A percentile compares a stretch with the other conserved stretches of the same genome.
phyloP scores from a whole-genome alignment of 768 basidiomycete genomes.

The Gymnopilus junonius region DNA sequence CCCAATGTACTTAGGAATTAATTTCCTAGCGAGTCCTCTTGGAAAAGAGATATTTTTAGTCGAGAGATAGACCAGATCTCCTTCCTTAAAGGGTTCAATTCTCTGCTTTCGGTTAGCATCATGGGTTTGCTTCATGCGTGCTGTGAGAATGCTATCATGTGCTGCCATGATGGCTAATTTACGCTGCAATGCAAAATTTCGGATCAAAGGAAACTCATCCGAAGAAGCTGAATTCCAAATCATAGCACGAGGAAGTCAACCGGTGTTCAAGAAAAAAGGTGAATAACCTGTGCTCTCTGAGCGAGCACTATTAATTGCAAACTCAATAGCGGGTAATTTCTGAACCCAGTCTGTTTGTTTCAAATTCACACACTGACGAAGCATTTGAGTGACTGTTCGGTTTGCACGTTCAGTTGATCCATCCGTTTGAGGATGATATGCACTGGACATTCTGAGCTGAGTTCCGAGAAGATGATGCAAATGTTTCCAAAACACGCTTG shows the following conservation, averaged over 20 bases:
- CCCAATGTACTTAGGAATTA: conserved; percentile 21
- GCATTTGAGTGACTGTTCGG: conserved; percentile 33
- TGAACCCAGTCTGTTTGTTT: conserved; percentile 28
- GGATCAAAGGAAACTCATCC: too few species aligned
- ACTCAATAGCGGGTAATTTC: background rate
- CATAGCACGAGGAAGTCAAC: too few species aligned
- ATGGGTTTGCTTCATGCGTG: too few species aligned
- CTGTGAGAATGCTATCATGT: too few species aligned
- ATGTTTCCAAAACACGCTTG: conserved; percentile 43
- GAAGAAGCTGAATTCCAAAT: too few species aligned
- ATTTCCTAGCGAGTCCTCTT: conserved; percentile 19
- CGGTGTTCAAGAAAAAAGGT: too few species aligned
- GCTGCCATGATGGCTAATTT: too few species aligned
- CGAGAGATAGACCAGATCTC: conserved; percentile 16
- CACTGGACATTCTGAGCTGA: background rate
- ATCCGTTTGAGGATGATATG: conserved; percentile 49
- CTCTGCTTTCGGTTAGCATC: conserved; percentile 27
- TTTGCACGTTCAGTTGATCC: conserved; percentile 42
- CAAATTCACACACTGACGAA: conserved; percentile 25
- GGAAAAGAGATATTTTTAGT: too few species aligned
- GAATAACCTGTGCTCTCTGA: conserved; percentile 19
- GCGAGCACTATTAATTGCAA: conserved; percentile 16
- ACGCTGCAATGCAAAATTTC: too few species aligned
- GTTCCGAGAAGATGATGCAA: conserved; percentile 26
- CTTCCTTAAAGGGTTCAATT: conserved; percentile 3